phyloP scores from a whole-genome alignment of 306 rosid species.

The Erythrophleum fordii region DNA sequence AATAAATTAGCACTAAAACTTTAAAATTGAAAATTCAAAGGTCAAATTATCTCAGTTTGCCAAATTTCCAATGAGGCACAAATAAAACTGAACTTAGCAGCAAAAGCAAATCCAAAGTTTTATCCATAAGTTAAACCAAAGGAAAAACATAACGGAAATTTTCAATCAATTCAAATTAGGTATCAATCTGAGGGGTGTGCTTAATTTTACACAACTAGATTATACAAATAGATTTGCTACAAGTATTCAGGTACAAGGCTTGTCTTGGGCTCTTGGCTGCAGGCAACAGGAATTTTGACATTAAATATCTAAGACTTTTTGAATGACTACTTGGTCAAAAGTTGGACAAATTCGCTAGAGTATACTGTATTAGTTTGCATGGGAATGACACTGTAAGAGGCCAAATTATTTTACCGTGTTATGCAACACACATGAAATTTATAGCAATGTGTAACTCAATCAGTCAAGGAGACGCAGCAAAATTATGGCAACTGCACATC shows the following conservation, averaged over 20 bases:
- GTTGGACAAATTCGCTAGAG: neutral
- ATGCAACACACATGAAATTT: neutral
- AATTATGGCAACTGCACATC: neutral
- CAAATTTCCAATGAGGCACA: neutral
- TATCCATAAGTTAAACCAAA: neutral
- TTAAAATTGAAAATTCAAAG: neutral
- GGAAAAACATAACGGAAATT: neutral
- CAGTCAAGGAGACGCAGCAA: neutral
- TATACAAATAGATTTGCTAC: neutral
- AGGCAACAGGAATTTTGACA: neutral
- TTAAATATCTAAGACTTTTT: neutral
- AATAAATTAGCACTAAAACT: neutral
- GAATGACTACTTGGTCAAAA: neutral
- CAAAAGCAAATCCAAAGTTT: neutral
- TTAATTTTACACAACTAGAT: neutral
- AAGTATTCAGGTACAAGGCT: neutral
- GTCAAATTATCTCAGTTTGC: neutral
- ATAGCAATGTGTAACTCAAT: slow-evolving; percentile 11
- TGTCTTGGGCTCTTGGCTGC: neutral
- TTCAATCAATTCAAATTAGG: slow-evolving; percentile 7
- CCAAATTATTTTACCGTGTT: neutral
- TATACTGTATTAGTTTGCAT: neutral
- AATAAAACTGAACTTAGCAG: neutral
- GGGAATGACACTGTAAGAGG: neutral
- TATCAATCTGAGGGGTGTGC: neutral